These are phyloP conservation scores for Gossypium longicalyx DNA, from an alignment of 345 rosid genomes.

Conservation along the genomic window DNA sequence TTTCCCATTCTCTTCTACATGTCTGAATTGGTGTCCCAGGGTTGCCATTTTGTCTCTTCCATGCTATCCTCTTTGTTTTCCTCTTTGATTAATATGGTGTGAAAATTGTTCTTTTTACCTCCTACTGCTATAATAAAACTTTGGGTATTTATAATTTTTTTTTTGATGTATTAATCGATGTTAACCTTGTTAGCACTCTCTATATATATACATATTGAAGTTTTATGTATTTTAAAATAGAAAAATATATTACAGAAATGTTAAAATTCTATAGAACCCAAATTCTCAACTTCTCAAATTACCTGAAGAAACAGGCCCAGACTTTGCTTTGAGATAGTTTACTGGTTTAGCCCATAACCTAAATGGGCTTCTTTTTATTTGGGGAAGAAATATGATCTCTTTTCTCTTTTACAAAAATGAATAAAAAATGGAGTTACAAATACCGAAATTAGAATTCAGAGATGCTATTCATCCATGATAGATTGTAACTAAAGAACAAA, in stretches of 20 bases:
- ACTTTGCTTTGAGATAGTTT: neutral
- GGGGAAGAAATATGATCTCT: neutral
- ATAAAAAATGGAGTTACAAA: too few relatives aligned
- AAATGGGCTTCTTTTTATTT: neutral
- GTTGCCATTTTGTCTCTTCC: neutral
- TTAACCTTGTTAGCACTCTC: neutral
- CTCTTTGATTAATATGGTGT: slow-evolving; percentile 1
- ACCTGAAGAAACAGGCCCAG: neutral
- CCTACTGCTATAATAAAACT: neutral
- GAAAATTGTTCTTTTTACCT: neutral
- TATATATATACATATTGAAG: neutral
- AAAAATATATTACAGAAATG: too few relatives aligned
- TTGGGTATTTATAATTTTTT: neutral
- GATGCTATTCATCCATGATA: too few relatives aligned
- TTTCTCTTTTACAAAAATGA: too few relatives aligned
- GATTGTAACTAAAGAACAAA: too few relatives aligned
- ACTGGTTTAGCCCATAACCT: neutral
- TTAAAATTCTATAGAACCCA: too few relatives aligned
- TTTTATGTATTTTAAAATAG: too few relatives aligned
- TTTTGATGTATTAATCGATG: neutral
- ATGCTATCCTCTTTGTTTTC: neutral
- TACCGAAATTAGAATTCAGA: too few relatives aligned
- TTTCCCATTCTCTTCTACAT: neutral
- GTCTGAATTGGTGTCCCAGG: neutral
- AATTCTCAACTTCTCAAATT: neutral